These are phyloP conservation scores for Kluyveromyces sp. DNA, from an alignment of 1,139 yeast genomes.

Conservation along the genomic window DNA sequence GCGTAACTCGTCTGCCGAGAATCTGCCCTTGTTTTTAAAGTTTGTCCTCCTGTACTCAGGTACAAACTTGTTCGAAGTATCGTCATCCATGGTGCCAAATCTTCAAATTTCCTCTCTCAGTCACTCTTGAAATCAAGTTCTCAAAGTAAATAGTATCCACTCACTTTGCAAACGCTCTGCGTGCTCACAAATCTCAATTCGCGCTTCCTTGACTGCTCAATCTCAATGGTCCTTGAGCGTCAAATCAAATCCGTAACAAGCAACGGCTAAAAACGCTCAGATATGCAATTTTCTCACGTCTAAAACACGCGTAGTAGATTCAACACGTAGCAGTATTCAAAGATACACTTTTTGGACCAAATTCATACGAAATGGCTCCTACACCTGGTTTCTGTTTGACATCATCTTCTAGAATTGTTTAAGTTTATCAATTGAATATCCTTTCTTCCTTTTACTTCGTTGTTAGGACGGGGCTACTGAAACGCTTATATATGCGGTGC, in stretches of 20 bases:
- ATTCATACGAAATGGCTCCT: background rate
- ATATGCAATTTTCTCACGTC: background rate
- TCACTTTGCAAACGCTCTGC: too few species aligned
- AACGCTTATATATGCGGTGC: background rate
- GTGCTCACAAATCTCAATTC: too few species aligned
- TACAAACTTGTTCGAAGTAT: slow-evolving; percentile 71
- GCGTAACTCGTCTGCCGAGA: slow-evolving; percentile 92
- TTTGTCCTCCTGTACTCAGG: slow-evolving; percentile 98
- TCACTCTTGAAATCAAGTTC: too few species aligned
- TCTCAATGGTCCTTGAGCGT: too few species aligned
- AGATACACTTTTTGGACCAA: background rate
- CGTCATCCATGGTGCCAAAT: slow-evolving; percentile 53
- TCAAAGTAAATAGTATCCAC: too few species aligned
- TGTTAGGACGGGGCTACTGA: too few species aligned
- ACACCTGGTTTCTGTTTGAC: background rate
- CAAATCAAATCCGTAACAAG: background rate
- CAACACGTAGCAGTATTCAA: too few species aligned
- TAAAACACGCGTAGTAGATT: too few species aligned
- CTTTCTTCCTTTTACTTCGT: background rate
- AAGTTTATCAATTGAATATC: background rate
- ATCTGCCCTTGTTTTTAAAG: slow-evolving; percentile 90
- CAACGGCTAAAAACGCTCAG: background rate
- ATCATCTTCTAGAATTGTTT: too few species aligned
- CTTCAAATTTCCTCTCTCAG: too few species aligned
- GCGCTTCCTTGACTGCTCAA: too few species aligned